phyloP scores from a whole-genome alignment of 202 grass and related monocot species.

The Elaeis oleifera region DNA sequence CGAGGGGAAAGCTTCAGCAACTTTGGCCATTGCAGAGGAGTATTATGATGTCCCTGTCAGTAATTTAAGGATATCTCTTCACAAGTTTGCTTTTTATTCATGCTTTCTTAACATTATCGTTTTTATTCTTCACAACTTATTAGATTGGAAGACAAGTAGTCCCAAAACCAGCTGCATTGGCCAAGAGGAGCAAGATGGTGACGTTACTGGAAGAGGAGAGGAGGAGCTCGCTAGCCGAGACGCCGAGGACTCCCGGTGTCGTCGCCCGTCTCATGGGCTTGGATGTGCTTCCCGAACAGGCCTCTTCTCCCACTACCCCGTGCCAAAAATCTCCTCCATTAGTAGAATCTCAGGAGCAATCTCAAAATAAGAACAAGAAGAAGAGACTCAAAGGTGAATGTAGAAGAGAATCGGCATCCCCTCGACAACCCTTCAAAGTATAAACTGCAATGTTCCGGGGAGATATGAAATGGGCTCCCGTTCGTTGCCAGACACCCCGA shows the following conservation, averaged over 20 bases:
- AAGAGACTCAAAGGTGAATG: constrained; percentile 6
- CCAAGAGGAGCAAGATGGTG: constrained; percentile 1
- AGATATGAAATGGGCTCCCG: constrained; percentile 6
- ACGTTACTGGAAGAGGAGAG: neutral
- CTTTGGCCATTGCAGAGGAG: constrained; percentile 15
- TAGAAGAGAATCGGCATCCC: neutral
- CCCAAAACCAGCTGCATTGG: no score
- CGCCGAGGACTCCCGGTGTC: constrained; percentile 66
- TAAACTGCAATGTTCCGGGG: constrained; percentile 49
- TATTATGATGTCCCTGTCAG: constrained; percentile 37
- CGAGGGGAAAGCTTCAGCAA: neutral
- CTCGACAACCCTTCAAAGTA: constrained; percentile 48
- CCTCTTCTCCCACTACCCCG: constrained; percentile 20
- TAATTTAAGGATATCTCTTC: no score
- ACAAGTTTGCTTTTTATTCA: no score
- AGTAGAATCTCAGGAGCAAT: no score
- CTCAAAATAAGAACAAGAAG: neutral
- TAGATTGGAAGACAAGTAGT: constrained; percentile 43
- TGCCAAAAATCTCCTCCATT: neutral
- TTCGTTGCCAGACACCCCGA: constrained; percentile 65
- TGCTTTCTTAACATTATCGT: no score
- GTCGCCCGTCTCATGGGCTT: constrained; percentile 89
- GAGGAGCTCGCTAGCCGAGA: constrained; percentile 36
- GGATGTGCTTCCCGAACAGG: constrained; percentile 50
- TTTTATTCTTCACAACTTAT: no score